Evolutionary conservation across 805 yeast species (phyloP), one percentile per base, ranked within the genome.

Genomic region (Saturnispora halmiae): DNA sequence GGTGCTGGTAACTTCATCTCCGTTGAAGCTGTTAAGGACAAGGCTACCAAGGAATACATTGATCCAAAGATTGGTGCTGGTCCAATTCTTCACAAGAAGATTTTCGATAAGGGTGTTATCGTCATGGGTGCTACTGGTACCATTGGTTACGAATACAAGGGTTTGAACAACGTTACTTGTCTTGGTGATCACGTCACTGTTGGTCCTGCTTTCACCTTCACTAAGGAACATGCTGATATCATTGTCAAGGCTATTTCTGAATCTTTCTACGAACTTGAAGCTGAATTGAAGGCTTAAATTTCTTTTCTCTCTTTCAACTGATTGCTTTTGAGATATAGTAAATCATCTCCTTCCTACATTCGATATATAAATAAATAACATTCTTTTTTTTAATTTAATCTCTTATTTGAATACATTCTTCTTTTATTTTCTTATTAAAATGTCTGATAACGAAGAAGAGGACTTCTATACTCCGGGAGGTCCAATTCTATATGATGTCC

Each of bases 401-500:
- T 14, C 11, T 25, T 8, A 25, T 28, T 28, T 6, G 15, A 28
- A 8, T 30, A 15, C 20, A 30, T 5, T 16, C 6, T 6, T 30
- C 8, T 28, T 30, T 21, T 7, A n/a, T n/a, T n/a, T n/a, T n/a
- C n/a, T n/a, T n/a, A n/a, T n/a, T n/a, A 19, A 19, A 15, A 16
- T 31, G 34, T 36, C 34, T 9, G 40, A 37, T 16, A 4, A 6
- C 13, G 34, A 30, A 9, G 22, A 24, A 9, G 94, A 80, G 38
- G 95, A 86, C 45, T 87, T 82, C 53, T 86, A 77, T 52, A 86
- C 95, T 0, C 94, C 94, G 0, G 95, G 94, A 0, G 59, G 72
- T 0, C 63, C 60, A 3, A 72, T 66, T 5, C 58, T 88, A 8
- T 60, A 69, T 6, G 61, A 66, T 1, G 69, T 75, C 0, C 67